phyloP scores from a whole-genome alignment of 768 basidiomycete genomes.

The Russula vinacea region DNA sequence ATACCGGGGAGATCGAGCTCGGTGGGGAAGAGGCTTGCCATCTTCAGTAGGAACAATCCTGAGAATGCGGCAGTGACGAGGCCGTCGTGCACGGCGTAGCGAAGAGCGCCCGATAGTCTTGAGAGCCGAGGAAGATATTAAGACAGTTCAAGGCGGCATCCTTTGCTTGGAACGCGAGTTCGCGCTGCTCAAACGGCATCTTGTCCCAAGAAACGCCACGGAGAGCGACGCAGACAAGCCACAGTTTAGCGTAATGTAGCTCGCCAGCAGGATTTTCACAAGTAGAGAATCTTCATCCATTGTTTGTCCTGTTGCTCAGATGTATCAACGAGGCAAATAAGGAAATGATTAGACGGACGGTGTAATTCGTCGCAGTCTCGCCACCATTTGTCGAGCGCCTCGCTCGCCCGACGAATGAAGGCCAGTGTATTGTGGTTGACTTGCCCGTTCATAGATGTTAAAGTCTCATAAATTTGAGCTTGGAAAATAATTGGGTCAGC shows the following conservation, averaged over 20 bases:
- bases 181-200: conserved; percentile 92
- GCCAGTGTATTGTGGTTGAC: conserved; percentile 81
- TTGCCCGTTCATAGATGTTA: conserved; percentile 81
- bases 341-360: conserved; percentile 43
- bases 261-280: conserved; percentile 87
- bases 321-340: conserved; percentile 15
- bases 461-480: conserved; percentile 93
- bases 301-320: conserved; percentile 50
- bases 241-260: conserved; percentile 88
- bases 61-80: conserved; percentile 91
- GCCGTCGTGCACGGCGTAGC: conserved; percentile 90
- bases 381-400: conserved; percentile 90
- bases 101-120: conserved; percentile 83
- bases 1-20: conserved; percentile 77
- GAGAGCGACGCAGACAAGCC: conserved; percentile 90
- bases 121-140: conserved; percentile 76
- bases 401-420: conserved; percentile 82
- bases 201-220: conserved; percentile 94
- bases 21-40: conserved; percentile 88
- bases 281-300: conserved; percentile 85
- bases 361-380: conserved; percentile 83
- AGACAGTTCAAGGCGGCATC: conserved; percentile 86
- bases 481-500: conserved; percentile 9
- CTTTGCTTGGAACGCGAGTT: conserved; percentile 92
- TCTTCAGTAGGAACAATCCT: conserved; percentile 87